Evolutionary conservation across 306 rosid genomes (phyloP).

Genomic region (Begonia peltatifolia): DNA sequence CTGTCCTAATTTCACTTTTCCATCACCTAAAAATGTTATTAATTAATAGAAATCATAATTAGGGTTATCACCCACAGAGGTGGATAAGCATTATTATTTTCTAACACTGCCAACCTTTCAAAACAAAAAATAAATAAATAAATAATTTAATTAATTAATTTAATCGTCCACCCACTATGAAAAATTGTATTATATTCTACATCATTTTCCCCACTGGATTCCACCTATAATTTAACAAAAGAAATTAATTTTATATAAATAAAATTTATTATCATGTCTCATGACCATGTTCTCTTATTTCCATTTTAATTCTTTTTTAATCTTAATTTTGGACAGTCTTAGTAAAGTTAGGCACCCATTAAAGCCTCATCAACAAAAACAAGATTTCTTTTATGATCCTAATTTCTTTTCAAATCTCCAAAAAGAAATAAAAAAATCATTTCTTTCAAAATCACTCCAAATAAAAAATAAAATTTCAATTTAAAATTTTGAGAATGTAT

Average conservation of each 20-base stretch:
- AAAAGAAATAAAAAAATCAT: slow-evolving; percentile 19
- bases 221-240: slow-evolving; percentile 39
- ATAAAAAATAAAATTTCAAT: slow-evolving; percentile 10
- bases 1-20: not conserved
- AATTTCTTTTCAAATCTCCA: slow-evolving; percentile 37
- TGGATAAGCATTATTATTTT: slow-evolving; percentile 24
- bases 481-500: slow-evolving; percentile 11
- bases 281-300: slow-evolving; percentile 17
- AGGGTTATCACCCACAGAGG: not conserved
- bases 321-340: slow-evolving; percentile 52
- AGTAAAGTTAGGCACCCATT: slow-evolving; percentile 58
- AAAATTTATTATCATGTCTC: slow-evolving; percentile 27
- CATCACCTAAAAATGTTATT: not conserved
- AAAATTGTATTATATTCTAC: slow-evolving; percentile 24
- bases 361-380: slow-evolving; percentile 43
- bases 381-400: slow-evolving; percentile 42
- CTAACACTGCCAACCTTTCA: slow-evolving; percentile 29
- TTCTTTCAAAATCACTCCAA: slow-evolving; percentile 12
- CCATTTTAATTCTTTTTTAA: slow-evolving; percentile 28
- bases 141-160: slow-evolving; percentile 13
- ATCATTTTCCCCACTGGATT: slow-evolving; percentile 42
- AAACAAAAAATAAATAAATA: slow-evolving; percentile 13
- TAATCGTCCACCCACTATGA: slow-evolving; percentile 32
- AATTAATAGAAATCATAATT: not conserved
- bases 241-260: slow-evolving; percentile 24